phyloP scores from a whole-genome alignment of 345 rosid species.

The Gossypioides kirkii region DNA sequence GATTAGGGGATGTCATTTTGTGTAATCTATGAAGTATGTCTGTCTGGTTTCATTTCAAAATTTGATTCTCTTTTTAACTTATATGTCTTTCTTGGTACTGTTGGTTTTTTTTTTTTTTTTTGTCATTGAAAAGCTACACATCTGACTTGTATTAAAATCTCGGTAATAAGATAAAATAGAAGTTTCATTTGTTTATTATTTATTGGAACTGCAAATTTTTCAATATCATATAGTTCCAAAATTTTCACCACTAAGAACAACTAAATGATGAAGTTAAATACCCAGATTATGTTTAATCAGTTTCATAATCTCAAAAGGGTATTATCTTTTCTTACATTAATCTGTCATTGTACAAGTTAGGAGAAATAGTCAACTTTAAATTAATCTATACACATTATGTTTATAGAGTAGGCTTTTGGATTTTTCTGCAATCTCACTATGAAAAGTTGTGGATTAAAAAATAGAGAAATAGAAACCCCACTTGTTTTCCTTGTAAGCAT shows the following conservation, averaged over 20 bases:
- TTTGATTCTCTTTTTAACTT: background rate
- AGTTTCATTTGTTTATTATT: background rate
- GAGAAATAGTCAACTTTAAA: too few relatives aligned
- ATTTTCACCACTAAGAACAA: background rate
- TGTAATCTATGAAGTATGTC: conserved; percentile 42
- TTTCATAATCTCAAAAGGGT: background rate
- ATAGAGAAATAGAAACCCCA: conserved; percentile 43
- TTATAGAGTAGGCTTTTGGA: conserved; percentile 21
- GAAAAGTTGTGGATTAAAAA: conserved; percentile 17
- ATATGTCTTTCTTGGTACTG: background rate
- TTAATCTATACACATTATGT: background rate
- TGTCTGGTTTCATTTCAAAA: conserved; percentile 41
- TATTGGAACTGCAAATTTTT: too few relatives aligned
- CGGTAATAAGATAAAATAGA: background rate
- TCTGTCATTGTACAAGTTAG: background rate
- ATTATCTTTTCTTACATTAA: background rate
- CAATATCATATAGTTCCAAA: background rate
- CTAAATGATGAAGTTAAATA: background rate
- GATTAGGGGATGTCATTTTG: conserved; percentile 24
- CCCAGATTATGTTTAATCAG: background rate
- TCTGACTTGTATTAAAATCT: background rate
- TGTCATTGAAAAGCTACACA: background rate
- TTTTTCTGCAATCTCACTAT: conserved; percentile 26
- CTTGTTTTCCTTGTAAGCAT: conserved; percentile 36
- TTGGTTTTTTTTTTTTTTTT: too few relatives aligned